Conservation (phyloP, 306 rosid species). For the Fragaria nilgerrensis region DNA sequence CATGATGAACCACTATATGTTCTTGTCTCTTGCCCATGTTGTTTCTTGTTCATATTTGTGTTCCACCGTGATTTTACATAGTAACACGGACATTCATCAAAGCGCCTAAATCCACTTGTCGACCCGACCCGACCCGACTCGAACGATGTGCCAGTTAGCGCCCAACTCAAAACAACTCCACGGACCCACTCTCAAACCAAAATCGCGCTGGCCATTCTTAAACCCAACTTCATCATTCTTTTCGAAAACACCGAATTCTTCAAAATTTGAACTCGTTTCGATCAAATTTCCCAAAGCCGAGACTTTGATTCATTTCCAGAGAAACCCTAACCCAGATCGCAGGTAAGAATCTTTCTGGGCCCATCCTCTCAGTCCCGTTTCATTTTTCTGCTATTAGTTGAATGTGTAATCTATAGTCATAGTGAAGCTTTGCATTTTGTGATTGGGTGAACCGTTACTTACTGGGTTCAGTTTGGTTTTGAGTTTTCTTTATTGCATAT, state of each 20-base stretch:
- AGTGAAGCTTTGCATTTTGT: background rate
- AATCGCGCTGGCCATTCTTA: background rate
- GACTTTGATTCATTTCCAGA: background rate
- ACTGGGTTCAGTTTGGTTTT: background rate
- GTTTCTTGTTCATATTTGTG: too few relatives aligned
- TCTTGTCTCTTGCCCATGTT: too few relatives aligned
- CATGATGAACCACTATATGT: too few relatives aligned
- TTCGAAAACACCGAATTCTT: background rate
- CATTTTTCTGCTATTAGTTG: background rate
- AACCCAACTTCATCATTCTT: constrained; percentile 10
- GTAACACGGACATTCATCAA: too few relatives aligned
- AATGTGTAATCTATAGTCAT: background rate
- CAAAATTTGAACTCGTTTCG: background rate
- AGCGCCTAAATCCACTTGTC: too few relatives aligned
- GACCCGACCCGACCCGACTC: background rate
- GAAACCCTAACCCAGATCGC: background rate
- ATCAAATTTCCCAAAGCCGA: background rate
- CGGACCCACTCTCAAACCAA: background rate
- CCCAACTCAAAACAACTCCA: background rate
- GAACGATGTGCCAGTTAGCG: background rate
- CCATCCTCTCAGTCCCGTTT: background rate
- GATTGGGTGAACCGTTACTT: background rate
- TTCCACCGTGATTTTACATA: too few relatives aligned
- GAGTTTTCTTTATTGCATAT: background rate
- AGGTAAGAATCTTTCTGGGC: background rate